Evolutionary conservation across 2,329 filamentous ascomycete species (phyloP), one percentile per base, ranked within the genome.

Genomic region (Fusarium torulosum): DNA sequence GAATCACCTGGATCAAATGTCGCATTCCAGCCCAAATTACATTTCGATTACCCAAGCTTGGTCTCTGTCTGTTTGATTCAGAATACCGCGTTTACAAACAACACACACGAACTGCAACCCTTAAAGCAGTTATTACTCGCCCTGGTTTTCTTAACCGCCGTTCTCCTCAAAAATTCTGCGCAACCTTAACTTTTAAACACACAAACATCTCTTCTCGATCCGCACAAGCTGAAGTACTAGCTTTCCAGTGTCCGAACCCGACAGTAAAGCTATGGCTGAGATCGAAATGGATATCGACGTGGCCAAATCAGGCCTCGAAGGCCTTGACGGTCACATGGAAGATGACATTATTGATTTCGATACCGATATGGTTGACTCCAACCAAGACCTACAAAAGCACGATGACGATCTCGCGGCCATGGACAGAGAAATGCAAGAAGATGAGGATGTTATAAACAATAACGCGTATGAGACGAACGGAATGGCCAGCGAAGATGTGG

Each of bases 271-370:
- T 41, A 76, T 77, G 75, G 60, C 74, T 7, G 75, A 75, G 19
- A 65, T 75, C 19, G 75, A 77, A 23, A 77, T 78, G 71, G 77
- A 78, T 38, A 62, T 77, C 38, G 75, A 78, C 42, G 54, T 73
- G 57, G 58, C 59, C 31, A 71, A 70, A 35, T 74, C 75, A 31
- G 61, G 59, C 37, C 47, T 73, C 9, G 73, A 72, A 20, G 54
- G 49, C 7, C 70, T 73, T 9, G 73, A 72, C 21, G 54, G 49
- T 7, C 70, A 66, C 23, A 58, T 65, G 17, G 75, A 78, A 38
- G 75, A 79, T 15, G 79, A 81, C 55, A 64, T 79, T 23, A 78
- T 80, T 49, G 75, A 79, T 56, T 81, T 79, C 40, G 79, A 80
- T 29, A 78, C 75, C 51, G 79, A 79, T 41, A 75, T 75, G 66